Base-by-base conservation (phyloP, 140 eudicot genomes). In the Cichorium intybus region DNA sequence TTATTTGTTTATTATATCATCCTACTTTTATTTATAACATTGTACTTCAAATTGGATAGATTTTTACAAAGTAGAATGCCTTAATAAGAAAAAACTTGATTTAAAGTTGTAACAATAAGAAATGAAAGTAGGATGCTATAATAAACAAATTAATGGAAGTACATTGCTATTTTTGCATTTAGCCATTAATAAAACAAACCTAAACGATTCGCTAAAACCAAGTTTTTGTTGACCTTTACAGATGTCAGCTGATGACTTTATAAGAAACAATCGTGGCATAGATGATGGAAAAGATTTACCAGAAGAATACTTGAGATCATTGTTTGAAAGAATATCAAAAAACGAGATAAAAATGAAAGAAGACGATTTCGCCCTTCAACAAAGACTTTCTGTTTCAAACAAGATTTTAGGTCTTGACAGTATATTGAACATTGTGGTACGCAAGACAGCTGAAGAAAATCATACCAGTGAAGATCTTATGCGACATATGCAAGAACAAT, bases 241-340 rank as follows among this genome's bases (percentile, higher is more conserved):
- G 97, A 93, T 93, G 99, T 88, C 95, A 68, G 87, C 86, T 64
- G 97, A 88, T 68, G 99, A 93, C 80, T 93, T 88, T 68, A 81
- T 85, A 53, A 75, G 90, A 82, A 93, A 88, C 75, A 93, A 93
- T 69, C 97, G 95, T 39, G 97, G 99, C 46, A 88, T 93, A 79
- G 97, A 85, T 74, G 97, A 93, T 64, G 99, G 99, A 48, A 86
- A 88, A 62, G 99, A 88, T 80, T 73, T 93, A 37, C 87, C 95
- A 33, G 97, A 88, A 78, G 97, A 93, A 76, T 84, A 79, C 66
- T 49, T 93, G 79, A 80, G 88, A 80, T 85, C 99, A 52, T 82
- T 88, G 76, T 93, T 64, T 82, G 99, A 86, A 77, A 59, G 95
- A 49, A 93, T 88, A 77, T 88, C 90, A 54, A 76, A 68, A 82